A percentile compares a stretch with the other conserved stretches of the same genome.
phyloP scores from a whole-genome alignment of 139 green algal genomes.

The Coelastrella sp. region DNA sequence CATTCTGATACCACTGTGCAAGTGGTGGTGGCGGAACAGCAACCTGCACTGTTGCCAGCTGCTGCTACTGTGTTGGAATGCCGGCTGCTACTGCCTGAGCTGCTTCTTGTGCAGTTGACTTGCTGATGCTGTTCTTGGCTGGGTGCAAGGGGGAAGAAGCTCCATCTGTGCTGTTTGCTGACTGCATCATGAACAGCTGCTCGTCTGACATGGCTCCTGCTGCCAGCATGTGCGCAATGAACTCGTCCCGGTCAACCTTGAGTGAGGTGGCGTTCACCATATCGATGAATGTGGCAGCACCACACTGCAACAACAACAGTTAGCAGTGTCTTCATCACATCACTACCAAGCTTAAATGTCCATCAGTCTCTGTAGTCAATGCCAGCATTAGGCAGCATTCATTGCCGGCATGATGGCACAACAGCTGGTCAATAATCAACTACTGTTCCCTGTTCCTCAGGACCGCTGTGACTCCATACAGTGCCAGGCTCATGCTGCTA shows the following conservation, averaged over 20 bases:
- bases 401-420: too few species aligned
- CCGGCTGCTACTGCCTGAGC: conserved; percentile 42
- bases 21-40: neutral
- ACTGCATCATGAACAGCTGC: conserved; percentile 50
- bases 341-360: too few species aligned
- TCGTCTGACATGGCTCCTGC: conserved; percentile 64
- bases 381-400: neutral
- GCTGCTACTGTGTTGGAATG: neutral
- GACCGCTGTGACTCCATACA: neutral
- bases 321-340: neutral
- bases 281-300: conserved; percentile 78
- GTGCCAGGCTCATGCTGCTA: neutral
- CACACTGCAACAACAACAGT: conserved; percentile 47
- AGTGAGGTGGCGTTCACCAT: conserved; percentile 65
- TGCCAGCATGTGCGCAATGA: conserved; percentile 80
- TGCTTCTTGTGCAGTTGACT: neutral
- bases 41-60: neutral
- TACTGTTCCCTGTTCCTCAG: too few species aligned
- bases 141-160: neutral
- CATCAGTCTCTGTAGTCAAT: neutral
- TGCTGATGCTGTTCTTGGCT: neutral
- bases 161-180: conserved; percentile 12
- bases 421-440: too few species aligned
- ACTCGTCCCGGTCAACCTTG: conserved; percentile 74
- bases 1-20: neutral